Base-by-base conservation (phyloP, 2,329 filamentous ascomycete species). In the Ophiostoma novo-ulmi region DNA sequence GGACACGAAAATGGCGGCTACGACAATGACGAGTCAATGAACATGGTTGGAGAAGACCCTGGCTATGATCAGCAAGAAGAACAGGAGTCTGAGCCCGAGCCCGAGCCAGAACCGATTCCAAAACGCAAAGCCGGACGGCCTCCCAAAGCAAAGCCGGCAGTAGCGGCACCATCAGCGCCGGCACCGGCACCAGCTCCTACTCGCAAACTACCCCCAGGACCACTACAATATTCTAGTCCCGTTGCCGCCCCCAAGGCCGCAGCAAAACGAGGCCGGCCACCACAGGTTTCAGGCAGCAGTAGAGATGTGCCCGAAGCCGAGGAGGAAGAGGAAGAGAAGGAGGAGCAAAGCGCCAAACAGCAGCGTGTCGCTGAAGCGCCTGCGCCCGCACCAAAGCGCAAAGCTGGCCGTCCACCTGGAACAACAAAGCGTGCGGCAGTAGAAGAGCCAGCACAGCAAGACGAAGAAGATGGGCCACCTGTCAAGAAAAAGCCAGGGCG, bases 11-110 rank as follows among this genome's bases (percentile, higher is more conserved):
- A 65, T 5, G 63, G 35, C 20, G 63, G 38, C 63, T 65, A 65
- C 36, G 63, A 39, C 14, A 65, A 65, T 61, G 81, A 85, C 14
- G 79, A 82, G 52, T 83, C 82, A 2, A 77, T 83, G 75, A 77
- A 79, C 61, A 80, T 84, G 78, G 76, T 83, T 11, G 72, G 73
- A 22, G 75, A 68, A 11, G 36, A n/a, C 20, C 17, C 63, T 5
- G 10, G 17, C 13, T 76, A 65, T 20, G 68, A 70, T 11, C 38
- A 67, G 39, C 3, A 17, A 1, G 67, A 67, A 14, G 31, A 58
- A 5, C 10, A 48, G 13, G 31, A 6, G 26, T 36, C 68, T 14
- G 75, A 77, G 14, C 75, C 71, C 10, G 76, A 74, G 64, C 52
- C 68, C 2, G 74, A 76, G 14, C 71, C 73, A 14, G 41, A 35